These are phyloP conservation scores for Sugiyamaella mastotermitis DNA, from an alignment of 805 yeast species.

Conservation along the genomic window DNA sequence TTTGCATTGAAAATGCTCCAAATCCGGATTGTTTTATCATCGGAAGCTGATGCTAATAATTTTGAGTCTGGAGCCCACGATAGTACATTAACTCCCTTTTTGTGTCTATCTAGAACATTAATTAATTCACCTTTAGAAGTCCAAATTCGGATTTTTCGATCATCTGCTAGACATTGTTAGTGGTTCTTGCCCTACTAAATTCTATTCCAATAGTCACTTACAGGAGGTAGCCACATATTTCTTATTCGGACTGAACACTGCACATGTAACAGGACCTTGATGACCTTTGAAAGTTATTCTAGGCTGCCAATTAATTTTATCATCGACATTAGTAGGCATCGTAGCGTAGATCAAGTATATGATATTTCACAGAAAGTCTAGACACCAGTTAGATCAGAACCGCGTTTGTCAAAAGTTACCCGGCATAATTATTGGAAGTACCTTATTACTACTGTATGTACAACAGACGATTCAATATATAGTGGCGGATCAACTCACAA, in stretches of 20 bases:
- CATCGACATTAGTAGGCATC: too few relatives aligned
- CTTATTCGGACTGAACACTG: conserved; percentile 60
- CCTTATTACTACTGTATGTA: too few relatives aligned
- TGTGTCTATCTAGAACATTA: conserved; percentile 48
- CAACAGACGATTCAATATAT: too few relatives aligned
- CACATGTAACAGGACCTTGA: conserved; percentile 35
- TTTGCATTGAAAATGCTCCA: conserved; percentile 51
- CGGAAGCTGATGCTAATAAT: conserved; percentile 77
- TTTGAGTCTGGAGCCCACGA: conserved; percentile 71
- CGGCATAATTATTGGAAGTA: too few relatives aligned
- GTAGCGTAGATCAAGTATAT: too few relatives aligned
- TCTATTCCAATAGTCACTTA: too few relatives aligned
- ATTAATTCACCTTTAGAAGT: conserved; percentile 33
- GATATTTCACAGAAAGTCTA: too few relatives aligned
- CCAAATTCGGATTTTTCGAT: conserved; percentile 53
- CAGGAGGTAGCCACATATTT: conserved; percentile 44
- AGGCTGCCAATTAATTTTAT: too few relatives aligned
- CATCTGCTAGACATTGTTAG: conserved; percentile 40
- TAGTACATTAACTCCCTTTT: conserved; percentile 65
- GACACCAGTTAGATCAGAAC: too few relatives aligned
- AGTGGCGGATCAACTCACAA: too few relatives aligned
- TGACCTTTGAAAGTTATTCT: too few relatives aligned
- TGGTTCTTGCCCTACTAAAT: background rate
- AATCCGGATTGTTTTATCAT: conserved; percentile 72
- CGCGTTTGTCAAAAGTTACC: too few relatives aligned